phyloP scores from a whole-genome alignment of 2,329 filamentous ascomycete species.

The Graphiopsis chlorocephala region DNA sequence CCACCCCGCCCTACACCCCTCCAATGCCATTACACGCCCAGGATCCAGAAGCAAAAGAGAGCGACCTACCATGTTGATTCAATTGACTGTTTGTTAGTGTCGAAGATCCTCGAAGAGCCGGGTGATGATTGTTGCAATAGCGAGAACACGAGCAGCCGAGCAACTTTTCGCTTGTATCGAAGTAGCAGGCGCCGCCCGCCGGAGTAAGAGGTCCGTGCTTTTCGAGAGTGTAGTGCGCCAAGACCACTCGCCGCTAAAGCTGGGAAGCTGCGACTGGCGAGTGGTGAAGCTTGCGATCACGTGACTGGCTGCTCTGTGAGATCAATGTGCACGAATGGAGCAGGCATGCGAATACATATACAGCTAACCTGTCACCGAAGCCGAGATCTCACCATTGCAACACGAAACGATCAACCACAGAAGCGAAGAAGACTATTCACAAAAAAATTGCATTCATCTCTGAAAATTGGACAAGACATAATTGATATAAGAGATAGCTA shows the following conservation, averaged over 20 bases:
- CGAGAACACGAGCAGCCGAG: not conserved
- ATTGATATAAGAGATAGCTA: not conserved
- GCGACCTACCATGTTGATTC: conserved; percentile 17
- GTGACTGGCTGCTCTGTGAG: not conserved
- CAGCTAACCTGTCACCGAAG: not conserved
- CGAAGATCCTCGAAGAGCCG: conserved; percentile 19
- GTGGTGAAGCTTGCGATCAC: not conserved
- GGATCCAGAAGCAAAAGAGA: not conserved
- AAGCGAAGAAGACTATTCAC: not conserved
- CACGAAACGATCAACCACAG: not conserved
- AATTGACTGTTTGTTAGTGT: conserved; percentile 17
- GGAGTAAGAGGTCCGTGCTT: not conserved
- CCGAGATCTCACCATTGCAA: not conserved
- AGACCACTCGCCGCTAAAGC: not conserved
- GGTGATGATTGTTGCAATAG: conserved; percentile 4
- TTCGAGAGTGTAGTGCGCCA: not conserved
- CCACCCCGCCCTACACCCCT: not conserved
- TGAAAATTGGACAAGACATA: not conserved
- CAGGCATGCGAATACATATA: not conserved
- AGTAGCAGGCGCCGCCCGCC: conserved; percentile 6
- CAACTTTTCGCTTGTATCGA: conserved; percentile 12
- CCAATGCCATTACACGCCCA: conserved; percentile 9
- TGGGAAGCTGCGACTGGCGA: not conserved
- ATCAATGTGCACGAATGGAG: not conserved
- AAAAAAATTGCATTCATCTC: not conserved